Conservation (phyloP, 768 basidiomycete species). For the Xanthoconium purpureum region DNA sequence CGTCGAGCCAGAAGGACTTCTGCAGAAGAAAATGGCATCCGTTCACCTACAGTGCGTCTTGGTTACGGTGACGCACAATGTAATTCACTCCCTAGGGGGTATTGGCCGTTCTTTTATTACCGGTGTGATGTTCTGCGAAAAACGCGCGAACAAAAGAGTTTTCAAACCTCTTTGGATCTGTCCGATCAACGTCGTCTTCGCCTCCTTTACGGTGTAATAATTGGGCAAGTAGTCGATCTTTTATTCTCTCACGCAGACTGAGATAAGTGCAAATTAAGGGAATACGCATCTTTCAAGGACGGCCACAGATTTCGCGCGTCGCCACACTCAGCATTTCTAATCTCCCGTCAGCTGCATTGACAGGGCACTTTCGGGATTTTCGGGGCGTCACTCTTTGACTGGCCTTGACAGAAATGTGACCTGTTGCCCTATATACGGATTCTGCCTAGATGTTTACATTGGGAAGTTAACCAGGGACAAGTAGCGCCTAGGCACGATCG, state of each 20-base stretch:
- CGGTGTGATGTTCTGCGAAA: conserved; percentile 12
- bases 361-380: neutral
- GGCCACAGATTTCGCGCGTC: neutral
- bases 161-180: neutral
- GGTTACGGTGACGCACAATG: conserved; percentile 5
- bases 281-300: neutral
- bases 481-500: conserved; percentile 15
- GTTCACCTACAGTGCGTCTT: conserved; percentile 4
- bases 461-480: conserved; percentile 1
- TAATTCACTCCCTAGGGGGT: neutral
- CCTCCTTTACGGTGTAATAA: neutral
- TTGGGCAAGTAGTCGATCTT: conserved; percentile 6
- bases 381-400: neutral
- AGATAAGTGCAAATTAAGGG: neutral
- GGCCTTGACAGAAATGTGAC: neutral
- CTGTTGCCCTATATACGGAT: neutral
- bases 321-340: neutral
- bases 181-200: conserved; percentile 4
- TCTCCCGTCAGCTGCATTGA: neutral
- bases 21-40: conserved; percentile 2
- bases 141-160: neutral
- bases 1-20: conserved; percentile 7
- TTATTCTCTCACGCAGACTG: neutral
- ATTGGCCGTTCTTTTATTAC: conserved; percentile 14
- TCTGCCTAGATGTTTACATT: neutral